These are phyloP conservation scores for Chalciporus sphaerocephalus DNA, from an alignment of 768 basidiomycete species.

Conservation along the genomic window DNA sequence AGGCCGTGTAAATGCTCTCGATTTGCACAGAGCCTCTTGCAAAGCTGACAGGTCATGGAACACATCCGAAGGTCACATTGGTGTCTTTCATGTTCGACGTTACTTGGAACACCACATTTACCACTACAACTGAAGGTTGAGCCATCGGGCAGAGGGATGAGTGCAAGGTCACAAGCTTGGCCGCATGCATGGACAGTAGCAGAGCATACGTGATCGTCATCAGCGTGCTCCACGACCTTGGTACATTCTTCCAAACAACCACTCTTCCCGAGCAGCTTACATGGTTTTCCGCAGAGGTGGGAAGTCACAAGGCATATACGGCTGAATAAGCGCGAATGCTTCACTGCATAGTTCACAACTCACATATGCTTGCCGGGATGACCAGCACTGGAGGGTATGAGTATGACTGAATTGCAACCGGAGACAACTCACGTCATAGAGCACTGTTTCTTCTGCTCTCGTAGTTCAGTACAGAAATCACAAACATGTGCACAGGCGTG, in stretches of 20 bases:
- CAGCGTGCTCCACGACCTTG: slow-evolving; percentile 45
- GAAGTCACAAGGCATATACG: slow-evolving; percentile 46
- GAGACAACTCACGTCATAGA: slow-evolving; percentile 40
- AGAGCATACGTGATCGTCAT: slow-evolving; percentile 50
- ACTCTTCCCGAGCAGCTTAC: slow-evolving; percentile 40
- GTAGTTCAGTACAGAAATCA: slow-evolving; percentile 37
- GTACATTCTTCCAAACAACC: slow-evolving; percentile 53
- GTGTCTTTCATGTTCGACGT: slow-evolving; percentile 44
- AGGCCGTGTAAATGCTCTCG: slow-evolving; percentile 52
- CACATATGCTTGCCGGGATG: slow-evolving; percentile 56
- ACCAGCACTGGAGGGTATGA: slow-evolving; percentile 41
- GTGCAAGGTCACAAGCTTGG: slow-evolving; percentile 41
- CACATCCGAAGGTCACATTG: slow-evolving; percentile 50
- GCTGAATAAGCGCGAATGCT: neutral
- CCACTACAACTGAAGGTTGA: slow-evolving; percentile 37
- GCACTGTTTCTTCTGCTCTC: slow-evolving; percentile 32
- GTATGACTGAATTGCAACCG: neutral
- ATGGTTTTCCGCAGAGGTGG: slow-evolving; percentile 54
- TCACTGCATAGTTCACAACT: slow-evolving; percentile 11
- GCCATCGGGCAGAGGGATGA: slow-evolving; percentile 24
- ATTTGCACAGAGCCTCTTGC: slow-evolving; percentile 46
- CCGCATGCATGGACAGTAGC: slow-evolving; percentile 52
- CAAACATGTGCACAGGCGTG: slow-evolving; percentile 46
- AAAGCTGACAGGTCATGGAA: slow-evolving; percentile 51
- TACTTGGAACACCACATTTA: slow-evolving; percentile 41